Conservation (phyloP, 2,329 filamentous ascomycete genomes). For the Fusarium sp. region DNA sequence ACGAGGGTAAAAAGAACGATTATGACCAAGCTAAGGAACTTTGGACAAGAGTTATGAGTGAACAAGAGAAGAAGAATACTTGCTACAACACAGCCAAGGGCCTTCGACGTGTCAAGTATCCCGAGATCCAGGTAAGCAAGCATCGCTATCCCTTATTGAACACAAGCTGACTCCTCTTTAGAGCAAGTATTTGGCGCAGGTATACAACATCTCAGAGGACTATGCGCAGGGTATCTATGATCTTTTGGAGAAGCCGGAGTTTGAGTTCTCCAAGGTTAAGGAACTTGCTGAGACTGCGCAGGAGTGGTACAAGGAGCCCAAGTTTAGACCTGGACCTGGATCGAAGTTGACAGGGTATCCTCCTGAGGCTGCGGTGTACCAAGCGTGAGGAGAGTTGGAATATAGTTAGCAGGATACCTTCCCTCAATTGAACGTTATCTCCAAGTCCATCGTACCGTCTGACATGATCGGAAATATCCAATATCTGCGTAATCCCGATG, state of each 20-base stretch:
- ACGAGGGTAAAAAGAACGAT: slow-evolving; percentile 9
- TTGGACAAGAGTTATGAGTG: slow-evolving; percentile 5
- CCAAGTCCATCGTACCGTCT: background rate
- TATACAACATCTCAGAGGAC: slow-evolving; percentile 5
- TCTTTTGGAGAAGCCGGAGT: background rate
- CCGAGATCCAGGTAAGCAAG: background rate
- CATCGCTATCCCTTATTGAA: fast-evolving
- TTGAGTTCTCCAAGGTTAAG: slow-evolving; percentile 2
- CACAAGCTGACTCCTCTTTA: background rate
- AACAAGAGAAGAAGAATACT: slow-evolving; percentile 9
- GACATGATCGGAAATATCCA: background rate
- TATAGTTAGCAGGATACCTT: fast-evolving
- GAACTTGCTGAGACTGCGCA: slow-evolving; percentile 6
- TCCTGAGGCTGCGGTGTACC: background rate
- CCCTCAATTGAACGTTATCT: background rate
- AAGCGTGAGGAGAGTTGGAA: background rate
- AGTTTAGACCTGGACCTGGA: background rate
- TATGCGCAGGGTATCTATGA: slow-evolving; percentile 2
- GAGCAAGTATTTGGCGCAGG: slow-evolving; percentile 8
- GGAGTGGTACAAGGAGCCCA: slow-evolving; percentile 11
- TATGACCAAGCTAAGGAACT: slow-evolving; percentile 2
- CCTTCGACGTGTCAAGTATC: background rate
- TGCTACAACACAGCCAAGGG: slow-evolving; percentile 8
- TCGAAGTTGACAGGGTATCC: background rate
- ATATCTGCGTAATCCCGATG: background rate